Evolutionary conservation across 208 protist species (phyloP).

Genomic region (Trypanosoma lewisi): DNA sequence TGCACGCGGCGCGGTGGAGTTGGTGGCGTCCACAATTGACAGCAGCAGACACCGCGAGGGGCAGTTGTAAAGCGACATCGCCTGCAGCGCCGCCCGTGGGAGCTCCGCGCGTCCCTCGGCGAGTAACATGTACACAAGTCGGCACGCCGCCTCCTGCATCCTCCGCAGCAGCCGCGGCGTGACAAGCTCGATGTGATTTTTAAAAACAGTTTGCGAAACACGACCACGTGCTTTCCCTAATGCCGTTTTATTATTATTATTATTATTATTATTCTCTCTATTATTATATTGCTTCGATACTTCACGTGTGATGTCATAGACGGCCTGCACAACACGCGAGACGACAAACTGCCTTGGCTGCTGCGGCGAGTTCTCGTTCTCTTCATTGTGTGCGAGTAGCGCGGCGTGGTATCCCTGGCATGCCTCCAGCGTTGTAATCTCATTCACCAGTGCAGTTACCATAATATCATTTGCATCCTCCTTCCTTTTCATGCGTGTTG

Average conservation of each 20-base stretch:
- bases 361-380: background rate
- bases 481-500: background rate
- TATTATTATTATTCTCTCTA: too few relatives aligned
- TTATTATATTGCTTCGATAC: background rate
- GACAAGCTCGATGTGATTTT: conserved; percentile 25
- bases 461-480: background rate
- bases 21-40: conserved; percentile 9
- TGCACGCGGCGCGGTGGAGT: conserved; percentile 17
- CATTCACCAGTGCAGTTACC: conserved; percentile 32
- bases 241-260: too few relatives aligned
- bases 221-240: too few relatives aligned
- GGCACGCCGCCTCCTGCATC: conserved; percentile 45
- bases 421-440: conserved; percentile 45
- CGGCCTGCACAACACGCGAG: conserved; percentile 24
- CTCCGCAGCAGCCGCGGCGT: conserved; percentile 20
- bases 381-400: background rate
- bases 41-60: conserved; percentile 5
- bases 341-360: conserved; percentile 9
- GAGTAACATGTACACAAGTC: conserved; percentile 42
- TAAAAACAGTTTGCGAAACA: conserved; percentile 32
- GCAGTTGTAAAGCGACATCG: conserved; percentile 21
- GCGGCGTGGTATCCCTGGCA: conserved; percentile 16
- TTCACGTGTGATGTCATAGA: conserved; percentile 28
- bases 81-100: conserved; percentile 5
- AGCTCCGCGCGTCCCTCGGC: conserved; percentile 37